Percentiles rank a stretch among this genome's conserved stretches.
These are phyloP conservation scores for Torulaspora microellipsoides DNA, from an alignment of 805 yeast species.

Conservation along the genomic window DNA sequence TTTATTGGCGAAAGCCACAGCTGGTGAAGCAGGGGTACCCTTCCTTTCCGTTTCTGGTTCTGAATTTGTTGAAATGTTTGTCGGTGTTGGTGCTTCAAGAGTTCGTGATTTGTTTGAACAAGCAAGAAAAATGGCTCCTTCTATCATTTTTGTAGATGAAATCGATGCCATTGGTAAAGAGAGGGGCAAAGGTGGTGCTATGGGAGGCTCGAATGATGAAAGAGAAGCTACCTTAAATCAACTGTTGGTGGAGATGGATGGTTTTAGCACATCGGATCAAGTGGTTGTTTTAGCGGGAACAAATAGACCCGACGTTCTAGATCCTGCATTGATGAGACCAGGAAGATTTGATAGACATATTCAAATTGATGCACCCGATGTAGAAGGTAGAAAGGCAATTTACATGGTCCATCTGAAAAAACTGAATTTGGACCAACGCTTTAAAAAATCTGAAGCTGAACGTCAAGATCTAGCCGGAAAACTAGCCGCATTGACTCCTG, in stretches of 20 bases:
- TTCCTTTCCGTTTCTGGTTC: constrained; percentile 89
- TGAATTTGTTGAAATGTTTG: constrained; percentile 95
- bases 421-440: constrained; percentile 19
- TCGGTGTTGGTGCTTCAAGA: constrained; percentile 93
- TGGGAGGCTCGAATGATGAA: constrained; percentile 85
- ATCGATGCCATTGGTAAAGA: constrained; percentile 94
- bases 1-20: constrained; percentile 86
- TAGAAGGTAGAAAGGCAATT: constrained; percentile 84
- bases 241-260: constrained; percentile 92
- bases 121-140: constrained; percentile 86
- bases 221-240: constrained; percentile 91
- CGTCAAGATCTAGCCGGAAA: constrained; percentile 69
- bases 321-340: constrained; percentile 86
- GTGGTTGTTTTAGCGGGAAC: constrained; percentile 95
- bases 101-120: constrained; percentile 89
- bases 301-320: constrained; percentile 86
- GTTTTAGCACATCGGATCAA: constrained; percentile 81
- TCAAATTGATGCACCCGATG: constrained; percentile 78
- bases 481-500: constrained; percentile 88
- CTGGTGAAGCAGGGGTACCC: constrained; percentile 96
- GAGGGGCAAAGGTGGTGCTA: constrained; percentile 65
- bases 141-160: constrained; percentile 88
- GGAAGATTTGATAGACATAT: constrained; percentile 93
- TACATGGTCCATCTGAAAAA: constrained; percentile 73
- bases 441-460: constrained; percentile 44